Evolutionary conservation across 345 rosid genomes (phyloP).

Genomic region (Eucalyptus melliodora): DNA sequence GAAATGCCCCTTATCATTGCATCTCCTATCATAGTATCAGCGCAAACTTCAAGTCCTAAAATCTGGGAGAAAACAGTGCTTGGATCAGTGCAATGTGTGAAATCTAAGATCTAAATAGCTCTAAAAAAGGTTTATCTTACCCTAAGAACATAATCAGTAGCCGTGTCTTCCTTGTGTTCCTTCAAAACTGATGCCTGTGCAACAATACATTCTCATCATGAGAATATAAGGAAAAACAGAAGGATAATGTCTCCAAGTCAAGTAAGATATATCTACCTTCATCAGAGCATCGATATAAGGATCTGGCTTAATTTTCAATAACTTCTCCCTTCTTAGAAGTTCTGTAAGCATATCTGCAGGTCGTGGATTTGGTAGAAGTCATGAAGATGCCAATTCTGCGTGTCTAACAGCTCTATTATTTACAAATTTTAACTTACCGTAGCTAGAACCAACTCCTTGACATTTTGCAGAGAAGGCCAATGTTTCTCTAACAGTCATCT

Average conservation of each 20-base stretch:
- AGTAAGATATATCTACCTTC: not conserved
- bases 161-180: not conserved
- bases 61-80: not conserved
- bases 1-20: not conserved
- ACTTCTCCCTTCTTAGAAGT: not conserved
- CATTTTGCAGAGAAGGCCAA: conserved; percentile 1
- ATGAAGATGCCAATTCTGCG: not conserved
- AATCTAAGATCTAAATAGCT: not conserved
- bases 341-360: conserved; percentile 1
- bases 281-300: not conserved
- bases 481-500: conserved; percentile 6
- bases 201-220: not conserved
- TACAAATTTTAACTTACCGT: not conserved
- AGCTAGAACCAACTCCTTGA: not conserved
- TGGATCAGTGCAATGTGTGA: not conserved
- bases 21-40: not conserved
- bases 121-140: not conserved
- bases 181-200: not conserved
- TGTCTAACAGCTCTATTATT: not conserved
- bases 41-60: conserved; percentile 1
- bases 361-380: not conserved
- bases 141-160: not conserved
- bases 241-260: not conserved
- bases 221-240: not conserved
- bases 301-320: not conserved